phyloP scores from a whole-genome alignment of 495 filamentous ascomycete species.

The Aspergillus conjunctus region DNA sequence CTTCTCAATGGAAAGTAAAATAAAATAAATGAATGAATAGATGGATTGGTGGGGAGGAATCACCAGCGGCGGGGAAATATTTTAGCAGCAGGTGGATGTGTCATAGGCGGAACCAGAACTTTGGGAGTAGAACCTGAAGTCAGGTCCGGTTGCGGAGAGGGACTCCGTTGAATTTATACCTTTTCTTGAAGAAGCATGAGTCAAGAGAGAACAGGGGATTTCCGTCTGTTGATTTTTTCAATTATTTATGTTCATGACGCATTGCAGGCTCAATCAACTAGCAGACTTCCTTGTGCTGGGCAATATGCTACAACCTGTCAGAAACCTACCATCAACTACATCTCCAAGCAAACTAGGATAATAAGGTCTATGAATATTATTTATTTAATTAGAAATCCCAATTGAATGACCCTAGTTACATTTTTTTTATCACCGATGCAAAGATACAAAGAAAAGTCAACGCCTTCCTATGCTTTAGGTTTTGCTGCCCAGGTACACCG shows the following conservation, averaged over 20 bases:
- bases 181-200: neutral
- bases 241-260: too few relatives aligned
- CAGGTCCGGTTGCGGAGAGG: neutral
- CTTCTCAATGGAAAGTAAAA: neutral
- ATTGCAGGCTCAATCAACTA: too few relatives aligned
- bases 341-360: too few relatives aligned
- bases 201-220: neutral
- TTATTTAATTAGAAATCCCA: conserved; percentile 10
- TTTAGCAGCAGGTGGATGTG: conserved; percentile 2
- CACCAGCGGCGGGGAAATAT: conserved; percentile 8
- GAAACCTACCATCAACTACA: too few relatives aligned
- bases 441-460: conserved; percentile 11
- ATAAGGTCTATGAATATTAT: neutral
- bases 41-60: conserved; percentile 12
- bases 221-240: too few relatives aligned
- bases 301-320: too few relatives aligned
- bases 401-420: neutral
- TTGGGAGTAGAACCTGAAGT: neutral
- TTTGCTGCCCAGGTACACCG: conserved; percentile 4
- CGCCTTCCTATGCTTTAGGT: conserved; percentile 24
- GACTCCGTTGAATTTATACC: neutral
- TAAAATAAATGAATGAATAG: conserved; percentile 7
- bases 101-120: conserved; percentile 7
- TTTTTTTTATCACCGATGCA: conserved; percentile 5
- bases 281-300: too few relatives aligned